Base-by-base conservation (phyloP, 1,284 basidiomycete genomes). In the Fistulina hepatica region DNA sequence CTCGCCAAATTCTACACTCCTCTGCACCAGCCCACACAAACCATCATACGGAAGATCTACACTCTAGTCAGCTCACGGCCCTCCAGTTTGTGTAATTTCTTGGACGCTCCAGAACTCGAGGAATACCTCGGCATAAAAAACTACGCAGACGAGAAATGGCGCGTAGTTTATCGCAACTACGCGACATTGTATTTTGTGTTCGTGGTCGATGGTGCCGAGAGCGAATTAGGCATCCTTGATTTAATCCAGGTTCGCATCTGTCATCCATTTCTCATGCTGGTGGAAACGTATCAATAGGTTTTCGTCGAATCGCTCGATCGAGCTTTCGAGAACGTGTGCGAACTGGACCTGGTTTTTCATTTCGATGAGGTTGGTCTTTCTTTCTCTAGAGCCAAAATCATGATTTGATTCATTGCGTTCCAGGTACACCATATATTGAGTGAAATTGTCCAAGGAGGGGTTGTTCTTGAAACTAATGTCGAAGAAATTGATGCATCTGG, bases 101-200 rank as follows among this genome's bases (percentile, higher is more conserved):
- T 94, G 20, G 90, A 93, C 54, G 89, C 88, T 2, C 90, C 90
- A 9, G 89, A 92, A 57, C 69, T 94, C 20, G 80, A 68, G 52
- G 70, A 71, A n/a, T 78, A 78, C 48, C 64, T 86, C 33, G 73
- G 71, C 3, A 71, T 71, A 20, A 71, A 72, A 44, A 68, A 67
- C 21, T 69, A 64, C 37, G 58, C 61, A 16, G 71, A 69, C 39
- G 80, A 82, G 46, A 67, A 73, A 51, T 76, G 81, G 66, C 65
- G 77, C 39, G 80, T 88, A 16, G 81, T 88, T 13, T 88, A 88
- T 52, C 63, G 82, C 41, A 81, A 81, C 59, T 97, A 97, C 57
- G 94, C 94, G 2, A 98, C 94, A 2, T 70, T 98, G 20, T 93
- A 91, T 63, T 98, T 98, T 55, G 92, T 95, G 11, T 94, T 97